Evolutionary conservation across 768 basidiomycete genomes (phyloP).

Genomic region (Tulasnella sp.): DNA sequence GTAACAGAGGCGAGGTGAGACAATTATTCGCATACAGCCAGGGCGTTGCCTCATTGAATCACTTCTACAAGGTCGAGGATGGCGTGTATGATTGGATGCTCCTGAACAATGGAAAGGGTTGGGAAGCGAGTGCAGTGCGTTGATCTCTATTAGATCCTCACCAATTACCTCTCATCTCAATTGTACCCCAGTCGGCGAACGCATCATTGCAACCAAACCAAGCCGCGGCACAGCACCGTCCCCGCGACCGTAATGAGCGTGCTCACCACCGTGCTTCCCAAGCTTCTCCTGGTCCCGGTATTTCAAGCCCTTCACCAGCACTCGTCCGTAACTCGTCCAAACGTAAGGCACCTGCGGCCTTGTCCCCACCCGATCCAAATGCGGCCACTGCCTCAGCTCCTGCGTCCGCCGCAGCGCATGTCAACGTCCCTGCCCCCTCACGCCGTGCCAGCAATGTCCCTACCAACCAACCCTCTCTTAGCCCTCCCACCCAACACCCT

Average conservation of each 20-base stretch:
- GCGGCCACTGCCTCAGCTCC: slow-evolving; percentile 49
- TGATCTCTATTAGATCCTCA: neutral
- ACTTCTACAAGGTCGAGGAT: slow-evolving; percentile 46
- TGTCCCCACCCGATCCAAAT: slow-evolving; percentile 39
- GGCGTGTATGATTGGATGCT: slow-evolving; percentile 94
- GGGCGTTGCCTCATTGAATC: neutral
- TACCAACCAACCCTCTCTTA: neutral
- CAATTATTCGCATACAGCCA: neutral
- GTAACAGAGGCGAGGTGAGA: slow-evolving; percentile 61
- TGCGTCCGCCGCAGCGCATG: slow-evolving; percentile 61
- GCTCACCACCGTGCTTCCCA: slow-evolving; percentile 14
- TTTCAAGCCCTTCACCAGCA: slow-evolving; percentile 58
- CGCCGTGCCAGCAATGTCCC: slow-evolving; percentile 3
- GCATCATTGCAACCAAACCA: neutral
- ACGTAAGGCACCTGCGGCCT: slow-evolving; percentile 42
- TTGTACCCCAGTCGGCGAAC: neutral
- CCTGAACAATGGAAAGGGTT: slow-evolving; percentile 85
- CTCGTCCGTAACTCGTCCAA: slow-evolving; percentile 67
- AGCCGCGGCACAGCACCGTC: slow-evolving; percentile 28
- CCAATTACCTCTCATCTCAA: neutral
- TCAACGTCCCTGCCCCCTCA: slow-evolving; percentile 43
- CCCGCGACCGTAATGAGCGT: slow-evolving; percentile 34
- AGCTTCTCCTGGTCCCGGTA: neutral
- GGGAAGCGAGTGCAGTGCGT: slow-evolving; percentile 73
- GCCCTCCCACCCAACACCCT: slow-evolving; percentile 8